Evolutionary conservation across 176 grass and related monocot genomes (phyloP).

Genomic region (Oryza meridionalis): DNA sequence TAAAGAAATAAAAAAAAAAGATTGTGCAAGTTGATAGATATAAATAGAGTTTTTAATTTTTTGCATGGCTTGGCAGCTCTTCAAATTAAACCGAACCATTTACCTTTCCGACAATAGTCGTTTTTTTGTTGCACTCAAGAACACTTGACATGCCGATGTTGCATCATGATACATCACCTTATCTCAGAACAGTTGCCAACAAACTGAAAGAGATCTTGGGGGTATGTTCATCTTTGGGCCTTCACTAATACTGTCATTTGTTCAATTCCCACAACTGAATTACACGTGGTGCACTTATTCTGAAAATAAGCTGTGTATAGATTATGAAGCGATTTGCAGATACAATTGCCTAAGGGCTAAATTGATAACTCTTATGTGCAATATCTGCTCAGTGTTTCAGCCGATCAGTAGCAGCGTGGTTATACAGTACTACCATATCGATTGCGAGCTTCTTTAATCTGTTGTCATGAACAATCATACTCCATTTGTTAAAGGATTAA

Average conservation of each 20-base stretch:
- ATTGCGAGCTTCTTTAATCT: too few relatives aligned
- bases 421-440: too few relatives aligned
- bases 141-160: constrained; percentile 44
- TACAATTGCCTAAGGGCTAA: too few relatives aligned
- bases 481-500: too few relatives aligned
- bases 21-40: too few relatives aligned
- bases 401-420: too few relatives aligned
- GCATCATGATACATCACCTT: constrained; percentile 5
- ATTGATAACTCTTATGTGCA: too few relatives aligned
- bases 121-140: constrained; percentile 18
- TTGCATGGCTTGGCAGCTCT: not conserved
- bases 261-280: not conserved
- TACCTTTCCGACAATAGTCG: not conserved
- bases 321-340: too few relatives aligned
- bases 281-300: constrained; percentile 25
- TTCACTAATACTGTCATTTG: not conserved
- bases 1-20: too few relatives aligned
- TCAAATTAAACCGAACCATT: not conserved
- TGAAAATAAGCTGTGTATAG: too few relatives aligned
- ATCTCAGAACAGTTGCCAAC: constrained; percentile 49
- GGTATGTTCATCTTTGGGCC: constrained; percentile 16
- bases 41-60: not conserved
- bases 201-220: constrained; percentile 59
- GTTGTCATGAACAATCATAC: too few relatives aligned
- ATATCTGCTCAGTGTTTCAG: too few relatives aligned